These are phyloP conservation scores for Fusarium scirpi DNA, from an alignment of 2,329 filamentous ascomycete species.

Conservation along the genomic window DNA sequence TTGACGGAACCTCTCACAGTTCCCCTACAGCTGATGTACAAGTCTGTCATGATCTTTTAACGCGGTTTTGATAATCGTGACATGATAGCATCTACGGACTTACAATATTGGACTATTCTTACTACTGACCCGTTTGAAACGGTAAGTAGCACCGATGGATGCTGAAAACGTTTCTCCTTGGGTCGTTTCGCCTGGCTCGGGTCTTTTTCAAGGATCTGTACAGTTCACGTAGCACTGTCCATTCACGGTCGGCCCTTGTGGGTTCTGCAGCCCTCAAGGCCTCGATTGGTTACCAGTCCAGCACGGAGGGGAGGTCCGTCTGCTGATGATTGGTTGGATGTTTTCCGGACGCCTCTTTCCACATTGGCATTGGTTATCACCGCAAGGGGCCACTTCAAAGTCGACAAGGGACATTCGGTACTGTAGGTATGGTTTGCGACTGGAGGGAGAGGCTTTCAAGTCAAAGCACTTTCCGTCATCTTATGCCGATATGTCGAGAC, in stretches of 20 bases:
- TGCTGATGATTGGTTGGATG: neutral
- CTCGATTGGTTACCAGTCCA: neutral
- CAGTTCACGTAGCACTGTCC: constrained; percentile 29
- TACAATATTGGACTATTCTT: too few species aligned
- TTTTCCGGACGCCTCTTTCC: neutral
- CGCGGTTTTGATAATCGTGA: neutral
- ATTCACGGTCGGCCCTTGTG: neutral
- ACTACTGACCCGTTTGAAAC: neutral
- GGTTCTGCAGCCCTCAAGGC: neutral
- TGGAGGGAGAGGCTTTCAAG: neutral
- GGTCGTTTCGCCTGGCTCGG: neutral
- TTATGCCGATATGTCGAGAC: neutral
- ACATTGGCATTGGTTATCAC: neutral
- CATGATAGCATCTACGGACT: neutral
- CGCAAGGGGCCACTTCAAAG: neutral
- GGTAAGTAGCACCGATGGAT: neutral
- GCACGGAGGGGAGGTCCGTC: constrained; percentile 3
- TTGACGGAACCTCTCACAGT: neutral
- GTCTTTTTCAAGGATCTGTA: neutral
- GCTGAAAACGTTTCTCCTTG: neutral
- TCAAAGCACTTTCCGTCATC: neutral
- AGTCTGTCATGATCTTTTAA: neutral
- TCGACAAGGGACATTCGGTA: neutral
- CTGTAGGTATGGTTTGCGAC: neutral
- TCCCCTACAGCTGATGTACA: neutral